Conservation (phyloP, 495 filamentous ascomycete genomes). For the Talaromyces thailandensis region DNA sequence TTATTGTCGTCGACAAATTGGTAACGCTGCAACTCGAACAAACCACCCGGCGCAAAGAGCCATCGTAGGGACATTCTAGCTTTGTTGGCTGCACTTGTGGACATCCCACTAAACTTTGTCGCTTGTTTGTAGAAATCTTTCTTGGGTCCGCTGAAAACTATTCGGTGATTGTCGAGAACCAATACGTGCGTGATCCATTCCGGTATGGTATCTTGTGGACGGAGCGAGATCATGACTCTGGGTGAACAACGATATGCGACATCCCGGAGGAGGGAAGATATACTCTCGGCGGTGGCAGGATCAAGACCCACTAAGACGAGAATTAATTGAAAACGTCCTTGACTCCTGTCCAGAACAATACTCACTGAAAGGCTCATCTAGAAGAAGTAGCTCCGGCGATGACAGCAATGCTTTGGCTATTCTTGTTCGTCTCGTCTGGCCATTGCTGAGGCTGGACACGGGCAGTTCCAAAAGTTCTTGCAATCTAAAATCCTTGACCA, state of each 20-base stretch:
- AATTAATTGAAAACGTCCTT: slow-evolving; percentile 4
- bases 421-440: slow-evolving; percentile 75
- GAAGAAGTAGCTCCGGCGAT: slow-evolving; percentile 68
- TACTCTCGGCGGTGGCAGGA: slow-evolving; percentile 58
- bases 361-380: slow-evolving; percentile 90
- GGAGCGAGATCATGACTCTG: slow-evolving; percentile 63
- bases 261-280: slow-evolving; percentile 59
- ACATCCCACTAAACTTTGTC: not conserved
- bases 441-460: slow-evolving; percentile 83
- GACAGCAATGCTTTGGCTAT: slow-evolving; percentile 79
- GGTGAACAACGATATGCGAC: slow-evolving; percentile 57
- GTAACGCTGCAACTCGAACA: not conserved
- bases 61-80: not conserved
- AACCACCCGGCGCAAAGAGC: not conserved
- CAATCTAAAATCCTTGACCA: slow-evolving; percentile 60
- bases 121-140: not conserved
- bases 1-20: not conserved
- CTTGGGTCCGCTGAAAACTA: slow-evolving; percentile 30
- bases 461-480: slow-evolving; percentile 62
- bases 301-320: slow-evolving; percentile 66
- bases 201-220: slow-evolving; percentile 79
- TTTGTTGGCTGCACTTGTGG: not conserved
- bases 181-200: slow-evolving; percentile 83
- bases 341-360: not conserved
- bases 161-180: slow-evolving; percentile 49